These are phyloP conservation scores for Fonsecaea erecta DNA, from an alignment of 2,329 filamentous ascomycete species.

Conservation along the genomic window DNA sequence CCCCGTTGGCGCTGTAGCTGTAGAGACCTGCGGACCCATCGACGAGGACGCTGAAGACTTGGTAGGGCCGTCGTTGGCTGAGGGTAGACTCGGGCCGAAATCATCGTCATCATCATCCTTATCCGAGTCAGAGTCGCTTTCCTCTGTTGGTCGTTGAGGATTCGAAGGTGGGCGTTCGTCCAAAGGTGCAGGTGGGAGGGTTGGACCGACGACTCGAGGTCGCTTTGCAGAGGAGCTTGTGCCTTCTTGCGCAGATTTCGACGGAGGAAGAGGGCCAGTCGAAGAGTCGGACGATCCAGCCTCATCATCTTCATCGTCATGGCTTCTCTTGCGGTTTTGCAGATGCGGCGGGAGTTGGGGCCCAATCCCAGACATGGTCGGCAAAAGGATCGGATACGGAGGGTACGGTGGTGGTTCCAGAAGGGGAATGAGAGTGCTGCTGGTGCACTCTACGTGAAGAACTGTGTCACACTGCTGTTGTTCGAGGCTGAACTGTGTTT, in stretches of 20 bases:
- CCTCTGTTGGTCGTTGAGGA: conserved; percentile 40
- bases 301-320: conserved; percentile 38
- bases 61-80: conserved; percentile 37
- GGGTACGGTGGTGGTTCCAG: neutral
- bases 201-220: conserved; percentile 59
- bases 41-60: conserved; percentile 35
- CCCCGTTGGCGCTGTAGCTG: conserved; percentile 43
- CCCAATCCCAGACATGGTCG: conserved; percentile 41
- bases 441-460: neutral
- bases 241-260: conserved; percentile 18
- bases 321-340: conserved; percentile 44
- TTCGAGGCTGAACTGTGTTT: neutral
- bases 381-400: neutral
- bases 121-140: conserved; percentile 34
- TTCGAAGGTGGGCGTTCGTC: conserved; percentile 49
- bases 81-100: conserved; percentile 49
- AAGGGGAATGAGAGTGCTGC: neutral
- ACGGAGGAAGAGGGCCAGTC: conserved; percentile 29
- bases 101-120: conserved; percentile 49
- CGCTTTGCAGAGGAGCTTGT: conserved; percentile 49
- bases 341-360: conserved; percentile 45
- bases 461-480: neutral
- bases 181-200: conserved; percentile 57
- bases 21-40: conserved; percentile 39
- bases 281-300: conserved; percentile 25